Base-by-base conservation (phyloP, 1,284 basidiomycete species). In the Cryptococcus amylolentus region DNA sequence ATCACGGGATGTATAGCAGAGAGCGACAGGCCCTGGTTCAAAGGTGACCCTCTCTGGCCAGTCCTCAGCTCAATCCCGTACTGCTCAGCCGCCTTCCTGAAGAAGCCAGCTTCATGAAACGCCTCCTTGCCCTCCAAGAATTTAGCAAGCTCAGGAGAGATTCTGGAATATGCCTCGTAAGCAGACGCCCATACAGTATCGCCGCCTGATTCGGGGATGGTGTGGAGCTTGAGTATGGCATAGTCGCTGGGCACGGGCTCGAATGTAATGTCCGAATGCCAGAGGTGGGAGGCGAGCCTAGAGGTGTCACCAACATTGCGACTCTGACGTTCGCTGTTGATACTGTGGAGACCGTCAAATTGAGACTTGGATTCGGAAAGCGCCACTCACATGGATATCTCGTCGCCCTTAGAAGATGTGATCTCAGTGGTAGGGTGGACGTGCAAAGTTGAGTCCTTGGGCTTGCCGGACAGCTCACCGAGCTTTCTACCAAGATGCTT, bases 221-320 rank as follows among this genome's bases (percentile, higher is more conserved):
- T 84, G 69, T 84, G 52, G 49, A 56, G 31, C 66, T 84, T 84
- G 46, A 85, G 73, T 58, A 84, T 81, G 2, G 84, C 80, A 66
- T 85, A 88, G 69, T 87, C 85, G 0, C 84, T 81, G 0, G 87
- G 86, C 2, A 85, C 79, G 7, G 74, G 78, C 70, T 88, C 87
- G 64, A 88, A 89, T 0, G 84, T 84, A 66, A 87, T 50, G 28
- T 55, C 60, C 1, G 58, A 59, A 45, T 71, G 69, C 62, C 62
- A 69, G 18, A 13, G 40, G 18, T 41, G 49, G 14, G 35, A 39
- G 16, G 49, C 49, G 20, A 45, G 28, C 13, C 42, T 41, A 35
- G 51, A 48, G 13, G 46, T 27, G 27, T 45, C 51, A 35, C 42
- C 51, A 10, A 41, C 23, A n/a, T 41, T 38, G 18, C 39, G 18